Percentiles rank a stretch among this genome's conserved stretches.
These are phyloP conservation scores for Dillenia turbinata DNA, from an alignment of 164 flowering plant species.

Conservation along the genomic window DNA sequence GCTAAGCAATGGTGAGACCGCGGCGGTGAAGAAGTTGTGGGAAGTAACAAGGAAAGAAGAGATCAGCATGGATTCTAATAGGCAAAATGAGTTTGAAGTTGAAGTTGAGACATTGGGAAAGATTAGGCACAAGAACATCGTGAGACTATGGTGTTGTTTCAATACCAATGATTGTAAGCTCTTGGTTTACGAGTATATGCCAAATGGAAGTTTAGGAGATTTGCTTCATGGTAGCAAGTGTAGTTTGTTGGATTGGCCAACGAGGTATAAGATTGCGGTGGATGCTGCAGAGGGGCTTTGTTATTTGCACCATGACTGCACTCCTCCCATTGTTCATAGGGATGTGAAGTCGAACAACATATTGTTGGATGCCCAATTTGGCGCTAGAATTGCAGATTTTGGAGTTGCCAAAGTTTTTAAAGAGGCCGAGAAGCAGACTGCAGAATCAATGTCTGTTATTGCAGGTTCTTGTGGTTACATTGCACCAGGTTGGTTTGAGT, in stretches of 20 bases:
- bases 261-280: slow-evolving; percentile 52
- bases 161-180: slow-evolving; percentile 47
- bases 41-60: slow-evolving; percentile 25
- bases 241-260: slow-evolving; percentile 55
- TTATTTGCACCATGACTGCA: slow-evolving; percentile 76
- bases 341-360: slow-evolving; percentile 74
- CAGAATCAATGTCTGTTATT: slow-evolving; percentile 59
- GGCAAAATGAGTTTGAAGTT: slow-evolving; percentile 42
- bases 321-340: slow-evolving; percentile 66
- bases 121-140: slow-evolving; percentile 73
- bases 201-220: slow-evolving; percentile 79
- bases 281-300: slow-evolving; percentile 75
- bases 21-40: slow-evolving; percentile 72
- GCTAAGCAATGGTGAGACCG: slow-evolving; percentile 52
- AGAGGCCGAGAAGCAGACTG: slow-evolving; percentile 23
- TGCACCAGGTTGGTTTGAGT: slow-evolving; percentile 61
- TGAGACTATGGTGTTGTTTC: slow-evolving; percentile 64
- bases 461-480: slow-evolving; percentile 85
- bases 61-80: slow-evolving; percentile 11
- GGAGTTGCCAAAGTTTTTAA: slow-evolving; percentile 60
- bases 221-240: slow-evolving; percentile 52
- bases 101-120: slow-evolving; percentile 71
- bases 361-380: slow-evolving; percentile 55
- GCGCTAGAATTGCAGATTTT: slow-evolving; percentile 69
- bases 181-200: slow-evolving; percentile 73